phyloP scores from a whole-genome alignment of 352 stramenopile species.

The Pythium phragmiticola region DNA sequence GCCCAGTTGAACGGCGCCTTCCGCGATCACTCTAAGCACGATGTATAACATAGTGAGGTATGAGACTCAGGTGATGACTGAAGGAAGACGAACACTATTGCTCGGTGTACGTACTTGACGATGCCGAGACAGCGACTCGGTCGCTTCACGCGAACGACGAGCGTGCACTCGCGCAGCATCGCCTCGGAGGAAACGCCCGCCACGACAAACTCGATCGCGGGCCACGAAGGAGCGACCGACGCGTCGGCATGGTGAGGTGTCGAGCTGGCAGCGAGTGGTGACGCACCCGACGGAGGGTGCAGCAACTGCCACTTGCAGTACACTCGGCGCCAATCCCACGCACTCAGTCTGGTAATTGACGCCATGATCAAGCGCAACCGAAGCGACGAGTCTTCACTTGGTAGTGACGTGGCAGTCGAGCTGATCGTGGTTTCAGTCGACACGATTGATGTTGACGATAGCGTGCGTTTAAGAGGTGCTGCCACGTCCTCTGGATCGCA shows the following conservation, averaged over 20 bases:
- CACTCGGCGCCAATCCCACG: slow-evolving; percentile 16
- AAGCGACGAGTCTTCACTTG: not conserved
- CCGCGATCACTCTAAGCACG: not conserved
- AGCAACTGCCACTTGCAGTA: slow-evolving; percentile 16
- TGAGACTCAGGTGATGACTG: not conserved
- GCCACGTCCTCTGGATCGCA: slow-evolving; percentile 7
- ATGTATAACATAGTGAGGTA: not conserved
- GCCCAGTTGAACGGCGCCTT: not conserved
- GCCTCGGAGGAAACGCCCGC: not conserved
- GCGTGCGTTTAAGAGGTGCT: not conserved
- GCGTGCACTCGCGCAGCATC: slow-evolving; percentile 16
- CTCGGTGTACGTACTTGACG: slow-evolving; percentile 11
- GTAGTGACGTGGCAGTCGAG: too few relatives aligned
- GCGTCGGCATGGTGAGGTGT: slow-evolving; percentile 8
- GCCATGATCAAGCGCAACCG: not conserved
- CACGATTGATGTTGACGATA: not conserved
- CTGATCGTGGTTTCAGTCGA: slow-evolving; percentile 1
- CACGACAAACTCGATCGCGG: slow-evolving; percentile 4
- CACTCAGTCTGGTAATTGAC: not conserved
- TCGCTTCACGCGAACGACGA: slow-evolving; percentile 10
- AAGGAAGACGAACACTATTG: too few relatives aligned
- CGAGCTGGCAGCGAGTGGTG: not conserved
- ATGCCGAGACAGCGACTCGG: slow-evolving; percentile 21
- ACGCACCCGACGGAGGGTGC: not conserved
- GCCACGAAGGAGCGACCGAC: slow-evolving; percentile 8